These are phyloP conservation scores for Ganoderma lucidum DNA, from an alignment of 1,284 basidiomycete species.

Conservation along the genomic window DNA sequence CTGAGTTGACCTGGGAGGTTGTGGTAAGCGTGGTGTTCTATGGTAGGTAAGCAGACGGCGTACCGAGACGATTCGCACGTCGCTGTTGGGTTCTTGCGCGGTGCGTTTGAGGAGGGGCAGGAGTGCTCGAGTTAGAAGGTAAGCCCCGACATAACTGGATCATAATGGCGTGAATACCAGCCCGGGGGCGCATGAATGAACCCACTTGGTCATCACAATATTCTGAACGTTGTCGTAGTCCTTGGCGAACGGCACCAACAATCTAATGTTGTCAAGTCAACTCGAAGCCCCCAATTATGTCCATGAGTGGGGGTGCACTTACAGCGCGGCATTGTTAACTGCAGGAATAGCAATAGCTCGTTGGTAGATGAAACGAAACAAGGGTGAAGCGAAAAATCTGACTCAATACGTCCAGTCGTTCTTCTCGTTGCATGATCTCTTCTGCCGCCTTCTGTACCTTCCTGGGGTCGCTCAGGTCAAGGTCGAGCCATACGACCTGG, in stretches of 20 bases:
- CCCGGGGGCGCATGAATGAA: too few relatives aligned
- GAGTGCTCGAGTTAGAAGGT: neutral
- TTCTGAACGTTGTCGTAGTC: neutral
- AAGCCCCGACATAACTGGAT: neutral
- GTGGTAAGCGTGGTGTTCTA: neutral
- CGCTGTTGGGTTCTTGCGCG: neutral
- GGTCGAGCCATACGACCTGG: constrained; percentile 52
- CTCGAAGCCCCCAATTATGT: neutral
- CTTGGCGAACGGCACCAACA: neutral
- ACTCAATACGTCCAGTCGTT: neutral
- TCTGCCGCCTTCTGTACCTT: constrained; percentile 53
- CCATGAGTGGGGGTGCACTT: neutral
- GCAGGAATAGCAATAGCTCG: neutral
- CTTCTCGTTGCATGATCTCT: constrained; percentile 46
- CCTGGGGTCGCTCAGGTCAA: constrained; percentile 55
- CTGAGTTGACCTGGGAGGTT: neutral
- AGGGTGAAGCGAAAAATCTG: neutral
- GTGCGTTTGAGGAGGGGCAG: neutral
- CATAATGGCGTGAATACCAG: too few relatives aligned
- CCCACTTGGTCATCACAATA: neutral
- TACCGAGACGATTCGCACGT: neutral
- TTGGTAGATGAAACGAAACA: neutral
- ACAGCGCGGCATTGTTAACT: neutral
- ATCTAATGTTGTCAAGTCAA: neutral
- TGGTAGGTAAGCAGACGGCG: neutral